phyloP scores from a whole-genome alignment of 805 yeast genomes.

The Kluyveromyces lactis region DNA sequence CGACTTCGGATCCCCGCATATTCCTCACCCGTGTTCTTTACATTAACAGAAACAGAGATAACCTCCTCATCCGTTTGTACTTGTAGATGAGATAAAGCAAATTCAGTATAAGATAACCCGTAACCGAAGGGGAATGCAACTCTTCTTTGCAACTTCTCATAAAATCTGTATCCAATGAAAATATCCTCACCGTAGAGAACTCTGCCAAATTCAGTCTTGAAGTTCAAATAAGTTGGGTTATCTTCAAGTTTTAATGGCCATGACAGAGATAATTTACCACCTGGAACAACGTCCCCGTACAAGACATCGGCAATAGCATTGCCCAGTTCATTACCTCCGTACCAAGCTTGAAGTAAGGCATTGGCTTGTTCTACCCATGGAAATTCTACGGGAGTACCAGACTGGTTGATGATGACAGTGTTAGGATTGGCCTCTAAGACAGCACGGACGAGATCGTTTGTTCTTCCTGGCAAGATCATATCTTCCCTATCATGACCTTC shows the following conservation, averaged over 20 bases:
- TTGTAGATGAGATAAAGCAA: slow-evolving; percentile 49
- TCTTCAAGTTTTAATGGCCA: slow-evolving; percentile 46
- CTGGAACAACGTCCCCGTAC: slow-evolving; percentile 52
- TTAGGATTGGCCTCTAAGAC: slow-evolving; percentile 41
- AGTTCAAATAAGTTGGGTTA: slow-evolving; percentile 49
- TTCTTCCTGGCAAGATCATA: slow-evolving; percentile 43
- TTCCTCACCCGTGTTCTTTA: slow-evolving; percentile 40
- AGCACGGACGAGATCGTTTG: slow-evolving; percentile 37
- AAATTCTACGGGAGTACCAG: slow-evolving; percentile 54
- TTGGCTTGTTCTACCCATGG: slow-evolving; percentile 41
- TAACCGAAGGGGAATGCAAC: slow-evolving; percentile 54
- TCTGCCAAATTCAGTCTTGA: slow-evolving; percentile 42
- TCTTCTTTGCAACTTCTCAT: slow-evolving; percentile 41
- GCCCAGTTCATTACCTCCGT: slow-evolving; percentile 51
- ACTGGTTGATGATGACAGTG: slow-evolving; percentile 45
- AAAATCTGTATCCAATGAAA: slow-evolving; percentile 54
- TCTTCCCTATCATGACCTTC: too few relatives aligned
- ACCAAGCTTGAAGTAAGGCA: slow-evolving; percentile 45
- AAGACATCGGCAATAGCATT: slow-evolving; percentile 52
- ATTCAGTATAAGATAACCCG: too few relatives aligned
- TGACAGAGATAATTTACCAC: slow-evolving; percentile 49
- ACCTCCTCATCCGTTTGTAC: too few relatives aligned
- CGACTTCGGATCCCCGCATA: slow-evolving; percentile 44
- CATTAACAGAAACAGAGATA: slow-evolving; percentile 32
- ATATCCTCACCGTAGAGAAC: slow-evolving; percentile 59